phyloP scores from a whole-genome alignment of 768 basidiomycete genomes.

The Plicaturopsis crispa region DNA sequence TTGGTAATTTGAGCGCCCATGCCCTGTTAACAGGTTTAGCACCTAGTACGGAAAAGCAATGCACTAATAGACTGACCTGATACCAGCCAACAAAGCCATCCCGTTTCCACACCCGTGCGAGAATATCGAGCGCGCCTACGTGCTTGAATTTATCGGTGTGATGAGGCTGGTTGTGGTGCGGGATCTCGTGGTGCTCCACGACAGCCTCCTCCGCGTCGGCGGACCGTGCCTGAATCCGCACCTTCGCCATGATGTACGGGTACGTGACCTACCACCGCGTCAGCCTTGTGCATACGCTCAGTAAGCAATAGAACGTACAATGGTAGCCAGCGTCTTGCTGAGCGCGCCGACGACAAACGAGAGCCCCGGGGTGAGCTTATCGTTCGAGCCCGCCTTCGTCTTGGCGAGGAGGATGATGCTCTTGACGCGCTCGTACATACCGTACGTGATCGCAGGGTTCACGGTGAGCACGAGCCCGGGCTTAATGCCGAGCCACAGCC shows the following conservation, averaged over 20 bases:
- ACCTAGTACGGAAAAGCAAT: not conserved
- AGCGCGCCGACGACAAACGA: conserved; percentile 85
- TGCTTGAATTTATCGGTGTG: conserved; percentile 44
- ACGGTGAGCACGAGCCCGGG: conserved; percentile 93
- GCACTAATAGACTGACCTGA: conserved; percentile 49
- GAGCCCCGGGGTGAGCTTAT: conserved; percentile 69
- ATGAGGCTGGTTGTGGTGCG: conserved; percentile 25
- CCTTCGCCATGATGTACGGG: conserved; percentile 95
- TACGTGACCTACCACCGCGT: conserved; percentile 66
- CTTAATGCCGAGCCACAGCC: conserved; percentile 89
- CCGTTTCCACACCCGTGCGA: conserved; percentile 59
- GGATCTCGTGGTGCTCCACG: conserved; percentile 30
- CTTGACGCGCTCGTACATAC: conserved; percentile 89
- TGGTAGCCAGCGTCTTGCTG: conserved; percentile 92
- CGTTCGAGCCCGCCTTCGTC: conserved; percentile 30
- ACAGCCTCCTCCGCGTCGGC: conserved; percentile 44
- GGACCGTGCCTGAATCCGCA: conserved; percentile 84
- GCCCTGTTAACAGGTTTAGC: conserved; percentile 42
- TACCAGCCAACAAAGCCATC: conserved; percentile 94
- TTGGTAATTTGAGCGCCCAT: conserved; percentile 96
- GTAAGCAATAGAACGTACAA: conserved; percentile 66
- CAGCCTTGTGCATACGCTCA: too few relatives aligned
- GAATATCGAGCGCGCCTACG: conserved; percentile 70
- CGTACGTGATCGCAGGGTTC: conserved; percentile 97
- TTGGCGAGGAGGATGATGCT: conserved; percentile 53